Base-by-base conservation (phyloP, 768 basidiomycete genomes). In the Mycena metata region DNA sequence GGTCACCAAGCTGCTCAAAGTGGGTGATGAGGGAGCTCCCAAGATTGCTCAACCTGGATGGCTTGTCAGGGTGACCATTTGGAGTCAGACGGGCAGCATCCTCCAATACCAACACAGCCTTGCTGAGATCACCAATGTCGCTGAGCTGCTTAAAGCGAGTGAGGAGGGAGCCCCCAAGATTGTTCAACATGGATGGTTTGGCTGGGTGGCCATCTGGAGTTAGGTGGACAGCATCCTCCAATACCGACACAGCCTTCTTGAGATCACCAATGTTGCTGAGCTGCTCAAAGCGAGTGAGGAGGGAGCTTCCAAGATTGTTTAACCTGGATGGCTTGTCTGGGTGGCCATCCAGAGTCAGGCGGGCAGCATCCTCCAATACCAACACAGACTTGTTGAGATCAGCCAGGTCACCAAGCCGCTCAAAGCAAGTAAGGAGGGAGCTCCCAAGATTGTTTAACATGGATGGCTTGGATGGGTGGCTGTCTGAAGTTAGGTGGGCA, bases 371-470 rank as follows among this genome's bases (percentile, higher is more conserved):
- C n/a, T n/a, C n/a, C n/a, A n/a, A n/a, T n/a, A 49, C 43, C 8
- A 56, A 42, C 45, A 81, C 58, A 9, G 69, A 71, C 30, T 78
- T 70, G 17, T 76, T 59, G 33, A 81, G 60, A 36, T 79, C 76
- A 16, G 55, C 50, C 12, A 59, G 47, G 50, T 77, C 62, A 55
- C 72, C 51, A 8, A 60, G 64, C 23, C 26, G 50, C 26, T 41
- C 19, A 56, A 56, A 56, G 3, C 39, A 36, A 12, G 10, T 10
- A 19, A 54, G 26, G 35, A 54, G 19, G 35, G 11, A 54, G 33
- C 12, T 36, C 36, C 52, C 52, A 36, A 54, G 52, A 39, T 54
- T 33, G 33, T n/a, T 54, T 19, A 54, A 54, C 52, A 39, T 39
- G 54, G 36, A 39, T 56, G 54, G 19, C n/a, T 56, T 56, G 17